Conservation (phyloP, 345 rosid genomes). For the Lepidium sativum region DNA sequence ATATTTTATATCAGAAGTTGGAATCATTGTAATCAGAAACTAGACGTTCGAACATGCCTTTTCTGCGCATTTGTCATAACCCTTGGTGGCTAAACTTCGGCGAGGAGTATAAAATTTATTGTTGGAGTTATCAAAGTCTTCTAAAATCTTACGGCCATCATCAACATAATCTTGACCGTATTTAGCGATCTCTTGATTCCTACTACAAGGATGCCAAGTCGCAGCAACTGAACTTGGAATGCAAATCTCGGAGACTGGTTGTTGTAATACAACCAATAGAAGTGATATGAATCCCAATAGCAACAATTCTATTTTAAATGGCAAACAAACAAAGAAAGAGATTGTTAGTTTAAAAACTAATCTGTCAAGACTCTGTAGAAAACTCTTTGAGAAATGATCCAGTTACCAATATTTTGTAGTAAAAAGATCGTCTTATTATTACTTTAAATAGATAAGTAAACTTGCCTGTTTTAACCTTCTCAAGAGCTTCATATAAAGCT, state of each 20-base stretch:
- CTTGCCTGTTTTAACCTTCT: slow-evolving; percentile 69
- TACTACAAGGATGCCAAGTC: slow-evolving; percentile 67
- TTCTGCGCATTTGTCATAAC: slow-evolving; percentile 33
- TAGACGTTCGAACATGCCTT: slow-evolving; percentile 24
- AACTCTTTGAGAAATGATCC: no score
- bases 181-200: neutral
- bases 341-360: no score
- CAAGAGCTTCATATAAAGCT: slow-evolving; percentile 80
- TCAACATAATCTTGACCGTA: slow-evolving; percentile 5
- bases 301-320: slow-evolving; percentile 48
- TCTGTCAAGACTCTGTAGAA: no score
- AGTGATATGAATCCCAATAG: slow-evolving; percentile 72
- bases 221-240: slow-evolving; percentile 33
- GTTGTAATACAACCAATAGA: slow-evolving; percentile 41
- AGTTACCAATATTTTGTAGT: no score
- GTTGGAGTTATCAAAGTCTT: slow-evolving; percentile 23
- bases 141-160: slow-evolving; percentile 37
- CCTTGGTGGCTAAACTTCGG: slow-evolving; percentile 36
- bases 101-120: slow-evolving; percentile 24
- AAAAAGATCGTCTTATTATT: no score
- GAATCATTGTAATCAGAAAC: neutral
- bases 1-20: no score
- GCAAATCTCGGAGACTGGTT: slow-evolving; percentile 42
- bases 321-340: neutral
- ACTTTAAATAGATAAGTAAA: no score